Base-by-base conservation (phyloP, 2,329 filamentous ascomycete species). In the Fonsecaea erecta region DNA sequence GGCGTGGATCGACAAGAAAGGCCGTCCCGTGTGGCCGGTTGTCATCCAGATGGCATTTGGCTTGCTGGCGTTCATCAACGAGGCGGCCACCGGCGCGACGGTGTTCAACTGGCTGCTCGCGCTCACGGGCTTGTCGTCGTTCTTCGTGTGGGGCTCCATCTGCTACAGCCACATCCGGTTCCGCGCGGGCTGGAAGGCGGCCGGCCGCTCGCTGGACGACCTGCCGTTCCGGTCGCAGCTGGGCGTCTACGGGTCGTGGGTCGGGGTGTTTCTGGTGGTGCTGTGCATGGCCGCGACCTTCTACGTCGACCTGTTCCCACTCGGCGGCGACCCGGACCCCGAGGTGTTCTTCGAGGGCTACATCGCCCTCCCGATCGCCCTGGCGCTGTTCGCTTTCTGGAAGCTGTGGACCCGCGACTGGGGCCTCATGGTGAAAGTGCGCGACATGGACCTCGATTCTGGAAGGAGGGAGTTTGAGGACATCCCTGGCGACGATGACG, bases 281-380 rank as follows among this genome's bases (percentile, higher is more conserved):
- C 52, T 65, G 53, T 62, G 48, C 35, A 83, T 97, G 30, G 75
- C 90, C 52, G 91, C 91, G 1, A 93, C 97, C 75, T 95, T 96
- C 80, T 97, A 92, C 90, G 89, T 91, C 59, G 91, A 90, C 21
- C 88, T 91, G 2, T 93, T 89, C 75, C 93, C 93, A 2, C 84
- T 95, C 55, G 85, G 81, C 24, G 61, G 67, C 16, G 57, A 32
- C 16, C 76, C 75, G 26, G 57, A 48, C 46, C 85, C 85, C 0
- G 77, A 86, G 68, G 86, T 82, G 70, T 96, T 94, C 78, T 96
- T 96, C 77, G 79, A 81, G 52, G 71, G 73, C 3, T 89, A 86
- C 73, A 79, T 89, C 12, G 86, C 86, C 8, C 81, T 81, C 0
- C 84, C 84, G 0, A 78, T 88, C n/a, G 82, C 86, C 32, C 67